Evolutionary conservation across 768 basidiomycete species (phyloP).

Genomic region (Terana coerulea): DNA sequence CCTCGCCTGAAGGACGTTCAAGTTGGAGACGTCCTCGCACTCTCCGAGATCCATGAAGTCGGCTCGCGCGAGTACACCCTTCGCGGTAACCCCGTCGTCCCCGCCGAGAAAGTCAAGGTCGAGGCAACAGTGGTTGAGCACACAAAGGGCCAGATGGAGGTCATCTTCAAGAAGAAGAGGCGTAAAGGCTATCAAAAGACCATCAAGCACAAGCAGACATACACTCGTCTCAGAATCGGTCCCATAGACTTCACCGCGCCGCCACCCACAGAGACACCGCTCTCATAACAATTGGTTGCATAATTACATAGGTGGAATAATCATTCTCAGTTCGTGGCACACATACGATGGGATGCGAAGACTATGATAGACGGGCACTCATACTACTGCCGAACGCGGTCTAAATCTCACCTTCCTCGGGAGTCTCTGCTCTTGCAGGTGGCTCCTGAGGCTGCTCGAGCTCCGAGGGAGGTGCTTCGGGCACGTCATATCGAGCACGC

Average conservation of each 20-base stretch:
- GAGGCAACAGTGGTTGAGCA: constrained; percentile 95
- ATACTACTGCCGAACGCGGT: not conserved
- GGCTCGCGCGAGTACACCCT: constrained; percentile 95
- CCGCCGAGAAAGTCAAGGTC: constrained; percentile 62
- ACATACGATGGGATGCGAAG: not conserved
- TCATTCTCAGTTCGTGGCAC: no score
- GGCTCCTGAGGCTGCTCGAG: constrained; percentile 36
- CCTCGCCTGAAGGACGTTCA: constrained; percentile 82
- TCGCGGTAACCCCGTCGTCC: constrained; percentile 71
- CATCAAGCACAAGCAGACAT: constrained; percentile 90
- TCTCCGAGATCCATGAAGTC: constrained; percentile 89
- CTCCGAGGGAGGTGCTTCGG: constrained; percentile 42
- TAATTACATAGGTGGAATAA: not conserved
- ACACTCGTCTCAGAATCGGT: constrained; percentile 92
- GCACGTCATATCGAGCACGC: constrained; percentile 53
- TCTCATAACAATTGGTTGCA: not conserved
- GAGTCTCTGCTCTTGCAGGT: constrained; percentile 60
- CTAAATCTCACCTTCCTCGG: constrained; percentile 87
- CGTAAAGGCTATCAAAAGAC: constrained; percentile 98
- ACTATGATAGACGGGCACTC: not conserved
- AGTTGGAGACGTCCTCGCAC: constrained; percentile 79
- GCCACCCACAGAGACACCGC: constrained; percentile 26
- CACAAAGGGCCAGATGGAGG: constrained; percentile 91
- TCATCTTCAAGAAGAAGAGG: constrained; percentile 93
- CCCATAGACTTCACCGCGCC: constrained; percentile 54